These are phyloP conservation scores for Inga laurina DNA, from an alignment of 306 rosid genomes.

Conservation along the genomic window DNA sequence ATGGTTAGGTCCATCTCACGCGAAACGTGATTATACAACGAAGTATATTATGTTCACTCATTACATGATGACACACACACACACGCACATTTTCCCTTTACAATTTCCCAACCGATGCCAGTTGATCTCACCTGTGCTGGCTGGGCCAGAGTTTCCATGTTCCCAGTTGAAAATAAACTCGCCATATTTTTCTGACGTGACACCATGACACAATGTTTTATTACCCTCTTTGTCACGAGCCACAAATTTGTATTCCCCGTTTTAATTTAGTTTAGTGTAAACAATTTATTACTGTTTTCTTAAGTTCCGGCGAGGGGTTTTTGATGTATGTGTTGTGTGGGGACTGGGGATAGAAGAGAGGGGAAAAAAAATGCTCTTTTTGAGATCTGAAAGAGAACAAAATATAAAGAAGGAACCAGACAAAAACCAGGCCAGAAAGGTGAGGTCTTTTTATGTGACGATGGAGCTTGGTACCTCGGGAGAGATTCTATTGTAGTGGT, in stretches of 20 bases:
- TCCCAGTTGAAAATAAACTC: background rate
- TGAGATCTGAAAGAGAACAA: slow-evolving; percentile 43
- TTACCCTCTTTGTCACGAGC: slow-evolving; percentile 19
- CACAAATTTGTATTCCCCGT: background rate
- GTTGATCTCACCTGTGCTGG: background rate
- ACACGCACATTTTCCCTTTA: background rate
- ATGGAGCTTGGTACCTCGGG: slow-evolving; percentile 19
- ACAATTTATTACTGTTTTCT: background rate
- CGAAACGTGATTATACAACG: background rate
- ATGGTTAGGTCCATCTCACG: background rate
- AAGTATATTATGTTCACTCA: background rate
- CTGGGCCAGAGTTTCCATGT: background rate
- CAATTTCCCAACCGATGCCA: background rate
- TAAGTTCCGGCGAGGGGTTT: background rate
- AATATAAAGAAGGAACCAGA: slow-evolving; percentile 29
- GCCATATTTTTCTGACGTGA: slow-evolving; percentile 11
- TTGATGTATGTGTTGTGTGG: background rate
- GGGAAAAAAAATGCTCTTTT: background rate
- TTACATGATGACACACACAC: background rate
- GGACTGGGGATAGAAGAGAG: background rate
- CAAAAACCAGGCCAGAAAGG: slow-evolving; percentile 21
- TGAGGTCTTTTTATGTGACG: slow-evolving; percentile 25
- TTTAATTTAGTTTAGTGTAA: background rate
- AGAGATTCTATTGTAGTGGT: slow-evolving; percentile 13
- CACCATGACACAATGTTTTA: slow-evolving; percentile 11